Evolutionary conservation across 2,329 filamentous ascomycete species (phyloP).

Genomic region (Sclerotinia sclerotiorum): DNA sequence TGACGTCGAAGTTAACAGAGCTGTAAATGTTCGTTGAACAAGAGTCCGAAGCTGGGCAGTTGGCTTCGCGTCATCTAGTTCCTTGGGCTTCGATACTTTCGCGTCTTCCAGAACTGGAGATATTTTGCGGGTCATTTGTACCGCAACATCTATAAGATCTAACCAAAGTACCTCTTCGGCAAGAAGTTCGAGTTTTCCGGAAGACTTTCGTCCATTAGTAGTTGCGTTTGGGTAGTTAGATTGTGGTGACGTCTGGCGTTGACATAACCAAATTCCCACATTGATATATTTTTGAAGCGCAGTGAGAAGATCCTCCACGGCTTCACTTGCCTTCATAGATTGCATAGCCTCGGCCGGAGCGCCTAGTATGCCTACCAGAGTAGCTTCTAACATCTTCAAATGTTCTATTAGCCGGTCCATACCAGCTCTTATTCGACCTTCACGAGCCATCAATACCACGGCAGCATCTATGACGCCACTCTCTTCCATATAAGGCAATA

Average conservation of each 20-base stretch:
- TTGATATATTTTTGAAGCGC: conserved; percentile 85
- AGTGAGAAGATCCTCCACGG: conserved; percentile 71
- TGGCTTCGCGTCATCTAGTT: conserved; percentile 59
- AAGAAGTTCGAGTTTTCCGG: conserved; percentile 47
- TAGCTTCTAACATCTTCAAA: conserved; percentile 74
- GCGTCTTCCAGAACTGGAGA: conserved; percentile 53
- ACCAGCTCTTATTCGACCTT: conserved; percentile 78
- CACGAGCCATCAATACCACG: conserved; percentile 83
- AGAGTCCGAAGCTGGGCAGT: conserved; percentile 69
- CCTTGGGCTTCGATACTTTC: conserved; percentile 33
- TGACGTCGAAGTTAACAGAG: conserved; percentile 76
- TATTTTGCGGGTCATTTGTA: conserved; percentile 63
- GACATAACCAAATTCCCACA: conserved; percentile 94
- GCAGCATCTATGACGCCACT: conserved; percentile 90
- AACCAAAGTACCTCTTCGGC: conserved; percentile 60
- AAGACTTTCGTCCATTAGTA: conserved; percentile 52
- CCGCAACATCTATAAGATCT: conserved; percentile 58
- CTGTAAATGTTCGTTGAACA: conserved; percentile 89
- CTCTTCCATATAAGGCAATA: conserved; percentile 85
- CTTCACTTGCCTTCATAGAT: conserved; percentile 56
- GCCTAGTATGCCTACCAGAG: conserved; percentile 71
- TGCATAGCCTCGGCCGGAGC: conserved; percentile 58
- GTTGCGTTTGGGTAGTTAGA: conserved; percentile 41
- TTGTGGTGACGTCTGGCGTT: conserved; percentile 71
- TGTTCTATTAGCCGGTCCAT: conserved; percentile 85